phyloP scores from a whole-genome alignment of 805 yeast species.

The Sugiyamaella qingdaonensis region DNA sequence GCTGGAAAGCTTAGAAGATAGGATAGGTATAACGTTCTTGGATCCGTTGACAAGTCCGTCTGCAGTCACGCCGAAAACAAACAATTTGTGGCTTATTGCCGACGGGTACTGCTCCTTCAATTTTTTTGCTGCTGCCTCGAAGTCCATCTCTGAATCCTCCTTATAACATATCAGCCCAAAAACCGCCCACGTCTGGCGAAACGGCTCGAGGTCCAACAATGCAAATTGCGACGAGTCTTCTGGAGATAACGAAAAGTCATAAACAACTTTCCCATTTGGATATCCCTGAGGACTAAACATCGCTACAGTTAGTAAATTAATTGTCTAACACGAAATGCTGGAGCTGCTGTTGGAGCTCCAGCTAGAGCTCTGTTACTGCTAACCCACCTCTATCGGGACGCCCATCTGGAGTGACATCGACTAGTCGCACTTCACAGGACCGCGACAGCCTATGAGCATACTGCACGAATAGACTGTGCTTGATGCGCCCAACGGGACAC shows the following conservation, averaged over 20 bases:
- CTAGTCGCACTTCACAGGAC: slow-evolving; percentile 61
- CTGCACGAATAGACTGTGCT: slow-evolving; percentile 38
- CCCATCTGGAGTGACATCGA: slow-evolving; percentile 67
- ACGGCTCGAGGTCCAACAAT: slow-evolving; percentile 86
- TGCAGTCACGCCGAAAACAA: slow-evolving; percentile 42
- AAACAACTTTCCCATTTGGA: slow-evolving; percentile 71
- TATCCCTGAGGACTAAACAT: slow-evolving; percentile 79
- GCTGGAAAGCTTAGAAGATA: slow-evolving; percentile 30
- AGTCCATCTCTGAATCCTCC: slow-evolving; percentile 19
- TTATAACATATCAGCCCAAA: slow-evolving; percentile 42
- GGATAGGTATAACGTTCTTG: slow-evolving; percentile 20
- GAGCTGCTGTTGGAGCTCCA: too few relatives aligned
- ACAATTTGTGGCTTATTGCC: slow-evolving; percentile 31
- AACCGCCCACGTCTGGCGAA: slow-evolving; percentile 59
- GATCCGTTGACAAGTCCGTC: slow-evolving; percentile 10
- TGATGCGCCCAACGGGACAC: slow-evolving; percentile 59
- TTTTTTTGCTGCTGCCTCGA: slow-evolving; percentile 31
- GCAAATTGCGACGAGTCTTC: slow-evolving; percentile 52
- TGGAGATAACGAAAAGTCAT: slow-evolving; percentile 46
- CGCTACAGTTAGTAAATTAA: slow-evolving; percentile 21
- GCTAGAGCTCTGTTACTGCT: neutral
- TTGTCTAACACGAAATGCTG: neutral
- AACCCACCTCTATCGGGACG: slow-evolving; percentile 37
- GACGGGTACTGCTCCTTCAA: slow-evolving; percentile 47
- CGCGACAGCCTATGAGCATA: slow-evolving; percentile 44